These are phyloP conservation scores for Mucor irregularis DNA, from an alignment of 371 early-diverging fungal species.

Conservation along the genomic window DNA sequence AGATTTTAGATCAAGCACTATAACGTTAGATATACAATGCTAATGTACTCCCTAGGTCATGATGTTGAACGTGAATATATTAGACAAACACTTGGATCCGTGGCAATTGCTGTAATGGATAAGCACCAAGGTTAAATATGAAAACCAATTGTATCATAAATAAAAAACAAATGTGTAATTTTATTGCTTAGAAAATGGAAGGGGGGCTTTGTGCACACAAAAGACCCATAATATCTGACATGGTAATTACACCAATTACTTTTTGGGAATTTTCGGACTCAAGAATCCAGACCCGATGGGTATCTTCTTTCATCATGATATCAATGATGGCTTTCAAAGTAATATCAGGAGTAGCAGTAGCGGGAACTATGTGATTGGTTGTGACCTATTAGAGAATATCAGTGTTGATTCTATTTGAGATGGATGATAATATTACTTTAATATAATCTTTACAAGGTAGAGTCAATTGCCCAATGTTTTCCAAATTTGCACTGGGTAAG, in stretches of 20 bases:
- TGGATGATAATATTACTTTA: conserved; percentile 26
- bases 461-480: conserved; percentile 37
- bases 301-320: conserved; percentile 37
- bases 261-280: conserved; percentile 29
- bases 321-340: conserved; percentile 36
- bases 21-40: neutral
- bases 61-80: conserved; percentile 55
- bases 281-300: conserved; percentile 62
- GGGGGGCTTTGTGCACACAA: conserved; percentile 22
- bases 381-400: conserved; percentile 9
- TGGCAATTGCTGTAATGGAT: conserved; percentile 46
- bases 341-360: conserved; percentile 32
- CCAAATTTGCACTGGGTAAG: conserved; percentile 48
- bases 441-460: conserved; percentile 51
- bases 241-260: conserved; percentile 52
- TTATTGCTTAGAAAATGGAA: conserved; percentile 24
- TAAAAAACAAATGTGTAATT: conserved; percentile 3
- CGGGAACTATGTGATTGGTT: conserved; percentile 20
- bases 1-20: conserved; percentile 7
- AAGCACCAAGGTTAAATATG: conserved; percentile 21
- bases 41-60: conserved; percentile 30
- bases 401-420: neutral
- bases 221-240: conserved; percentile 54
- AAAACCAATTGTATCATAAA: neutral
- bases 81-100: conserved; percentile 51